Base-by-base conservation (phyloP, 2,329 filamentous ascomycete genomes). In the Beauveria bassiana region DNA sequence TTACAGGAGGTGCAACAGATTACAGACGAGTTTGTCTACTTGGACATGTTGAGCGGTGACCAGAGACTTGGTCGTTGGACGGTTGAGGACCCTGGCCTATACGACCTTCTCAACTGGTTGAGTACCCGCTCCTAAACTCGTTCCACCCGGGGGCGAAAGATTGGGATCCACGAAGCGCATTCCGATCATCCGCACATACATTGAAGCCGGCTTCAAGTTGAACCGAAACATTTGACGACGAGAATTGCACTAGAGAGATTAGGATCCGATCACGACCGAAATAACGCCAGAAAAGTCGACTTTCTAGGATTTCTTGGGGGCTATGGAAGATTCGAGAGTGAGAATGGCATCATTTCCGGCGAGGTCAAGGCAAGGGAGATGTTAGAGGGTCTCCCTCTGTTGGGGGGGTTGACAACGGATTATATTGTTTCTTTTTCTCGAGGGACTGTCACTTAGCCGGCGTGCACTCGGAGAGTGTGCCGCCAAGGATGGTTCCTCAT, bases 41-140 rank as follows among this genome's bases (percentile, higher is more conserved):
- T 74, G 52, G 77, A 85, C 62, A 77, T 87, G 60, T 78, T 79
- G 64, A 70, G 74, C 42, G 79, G 79, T 22, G 85, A 87, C 68
- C 72, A 79, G 28, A 69, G 71, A 61, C 78, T 82, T 72, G 82
- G 82, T 68, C 82, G 84, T 73, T 88, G 85, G 85, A 85, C 79
- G 67, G 78, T 74, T 65, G 85, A 87, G 68, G 85, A 87, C 68
- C 85, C 85, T 2, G 82, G 79, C 65, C 73, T 86, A 58, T 76
- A 81, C 59, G 75, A 78, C 54, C 80, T 87, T 62, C 78, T 82
- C 69, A 79, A 82, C 71, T 87, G 85, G 85, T 72, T 87, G 58
- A 78, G 80, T 61, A 75, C 55, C 46, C 55, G 61, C 42, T 53
- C 42, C 26, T 61, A 47, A 51, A 26, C 38, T n/a, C 22, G 40